Evolutionary conservation across 306 rosid genomes (phyloP), one percentile per base, ranked within the genome.

Genomic region (Inga oerstediana): DNA sequence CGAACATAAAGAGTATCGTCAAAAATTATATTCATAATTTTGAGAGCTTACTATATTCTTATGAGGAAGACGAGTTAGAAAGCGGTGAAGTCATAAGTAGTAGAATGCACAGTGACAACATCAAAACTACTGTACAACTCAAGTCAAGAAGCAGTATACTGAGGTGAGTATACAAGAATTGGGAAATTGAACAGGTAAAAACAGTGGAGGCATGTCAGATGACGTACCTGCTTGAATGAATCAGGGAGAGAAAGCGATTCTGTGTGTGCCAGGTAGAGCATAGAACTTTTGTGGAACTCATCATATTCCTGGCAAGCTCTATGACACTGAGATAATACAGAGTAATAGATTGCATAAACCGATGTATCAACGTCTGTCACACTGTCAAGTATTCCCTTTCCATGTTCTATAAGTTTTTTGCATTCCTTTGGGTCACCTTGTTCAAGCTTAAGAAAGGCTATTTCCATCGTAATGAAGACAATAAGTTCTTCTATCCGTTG

Each of bases 291-390:
- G 86, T 97, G 94, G 94, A 97, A 94, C 87, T 97, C 99, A 3
- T 98, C 97, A 91, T 90, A 97, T 79, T 97, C 97, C 87, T 88
- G 95, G n/a, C 92, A 90, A 27, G 89, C 88, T 74, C 91, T 97
- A 44, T 93, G 73, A 86, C 77, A 92, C 79, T 94, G 99, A 85
- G 98, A 94, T 77, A 97, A 89, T 44, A 94, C 97, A 97, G 97
- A 97, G 86, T 91, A 94, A 85, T 88, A 91, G 88, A 83, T 92
- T 51, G 99, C 97, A 83, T 94, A 92, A 0, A 97, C 97, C 65
- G 98, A 90, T 46, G 99, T 95, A 88, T 97, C 97, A 72, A 97
- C 94, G 80, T 97, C 99, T 67, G 98, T 97, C 99, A 97, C 92
- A 86, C 97, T 91, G 89, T 94, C 99, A 35, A 94, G 90, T 20